Conservation (phyloP, 306 rosid genomes). For the Cicer cuneatum region DNA sequence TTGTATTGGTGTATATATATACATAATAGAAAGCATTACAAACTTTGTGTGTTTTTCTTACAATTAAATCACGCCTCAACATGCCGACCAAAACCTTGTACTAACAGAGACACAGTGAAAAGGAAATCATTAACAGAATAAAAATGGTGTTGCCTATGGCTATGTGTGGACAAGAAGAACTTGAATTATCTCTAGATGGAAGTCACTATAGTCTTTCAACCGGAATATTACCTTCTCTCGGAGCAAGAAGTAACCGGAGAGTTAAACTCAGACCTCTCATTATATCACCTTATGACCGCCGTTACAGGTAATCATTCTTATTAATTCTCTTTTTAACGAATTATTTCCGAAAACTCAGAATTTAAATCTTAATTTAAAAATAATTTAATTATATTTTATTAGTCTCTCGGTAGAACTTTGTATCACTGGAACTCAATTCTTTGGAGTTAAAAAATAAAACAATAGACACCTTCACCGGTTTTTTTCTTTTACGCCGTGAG, state of each 20-base stretch:
- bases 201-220: slow-evolving; percentile 81
- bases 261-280: slow-evolving; percentile 56
- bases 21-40: too few relatives aligned
- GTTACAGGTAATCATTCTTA: slow-evolving; percentile 63
- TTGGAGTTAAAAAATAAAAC: neutral
- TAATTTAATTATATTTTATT: too few relatives aligned
- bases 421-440: too few relatives aligned
- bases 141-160: slow-evolving; percentile 46
- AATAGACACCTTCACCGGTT: neutral
- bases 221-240: slow-evolving; percentile 84
- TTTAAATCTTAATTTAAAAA: too few relatives aligned
- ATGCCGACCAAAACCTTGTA: neutral
- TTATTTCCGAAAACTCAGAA: too few relatives aligned
- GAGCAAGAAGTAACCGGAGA: slow-evolving; percentile 71
- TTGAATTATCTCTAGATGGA: slow-evolving; percentile 79
- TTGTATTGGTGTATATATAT: too few relatives aligned
- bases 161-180: slow-evolving; percentile 65
- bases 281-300: slow-evolving; percentile 75
- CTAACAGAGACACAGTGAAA: neutral
- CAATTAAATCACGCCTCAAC: neutral
- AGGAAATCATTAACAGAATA: neutral
- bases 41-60: too few relatives aligned
- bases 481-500: neutral
- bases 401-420: too few relatives aligned
- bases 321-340: neutral